phyloP scores from a whole-genome alignment of 2,329 filamentous ascomycete species.

The Diaporthe sp. region DNA sequence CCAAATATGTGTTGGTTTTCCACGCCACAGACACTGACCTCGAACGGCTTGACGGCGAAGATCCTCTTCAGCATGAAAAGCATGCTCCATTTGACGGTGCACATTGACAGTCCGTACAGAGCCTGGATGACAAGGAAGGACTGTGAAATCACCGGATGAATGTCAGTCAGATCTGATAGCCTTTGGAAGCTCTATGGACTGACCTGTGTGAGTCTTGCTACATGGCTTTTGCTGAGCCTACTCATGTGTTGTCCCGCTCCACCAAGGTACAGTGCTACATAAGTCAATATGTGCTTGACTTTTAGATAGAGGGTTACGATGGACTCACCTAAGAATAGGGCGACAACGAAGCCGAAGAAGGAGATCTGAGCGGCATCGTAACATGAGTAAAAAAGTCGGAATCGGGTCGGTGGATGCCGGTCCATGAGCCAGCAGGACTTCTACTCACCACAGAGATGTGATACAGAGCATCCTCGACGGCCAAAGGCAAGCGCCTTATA shows the following conservation, averaged over 20 bases:
- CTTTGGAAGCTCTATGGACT: background rate
- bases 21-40: slow-evolving; percentile 3
- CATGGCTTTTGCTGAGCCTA: slow-evolving; percentile 23
- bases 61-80: slow-evolving; percentile 39
- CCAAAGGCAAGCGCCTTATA: slow-evolving; percentile 25
- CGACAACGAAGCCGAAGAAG: slow-evolving; percentile 35
- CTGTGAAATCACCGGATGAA: background rate
- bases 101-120: slow-evolving; percentile 36
- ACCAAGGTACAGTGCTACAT: slow-evolving; percentile 21
- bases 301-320: background rate
- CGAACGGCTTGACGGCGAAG: slow-evolving; percentile 35
- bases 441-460: slow-evolving; percentile 11
- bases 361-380: background rate
- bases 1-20: background rate
- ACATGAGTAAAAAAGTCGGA: background rate
- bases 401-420: background rate
- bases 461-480: slow-evolving; percentile 33
- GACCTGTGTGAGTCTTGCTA: slow-evolving; percentile 37
- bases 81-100: slow-evolving; percentile 38
- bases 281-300: background rate
- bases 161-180: background rate
- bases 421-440: background rate
- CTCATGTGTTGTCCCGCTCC: slow-evolving; percentile 37
- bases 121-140: slow-evolving; percentile 35
- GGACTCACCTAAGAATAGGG: slow-evolving; percentile 20